A percentile compares a stretch with the other conserved stretches of the same genome.
These are phyloP conservation scores for Lignosus rhinocerotis DNA, from an alignment of 1,284 basidiomycete species.

Conservation along the genomic window DNA sequence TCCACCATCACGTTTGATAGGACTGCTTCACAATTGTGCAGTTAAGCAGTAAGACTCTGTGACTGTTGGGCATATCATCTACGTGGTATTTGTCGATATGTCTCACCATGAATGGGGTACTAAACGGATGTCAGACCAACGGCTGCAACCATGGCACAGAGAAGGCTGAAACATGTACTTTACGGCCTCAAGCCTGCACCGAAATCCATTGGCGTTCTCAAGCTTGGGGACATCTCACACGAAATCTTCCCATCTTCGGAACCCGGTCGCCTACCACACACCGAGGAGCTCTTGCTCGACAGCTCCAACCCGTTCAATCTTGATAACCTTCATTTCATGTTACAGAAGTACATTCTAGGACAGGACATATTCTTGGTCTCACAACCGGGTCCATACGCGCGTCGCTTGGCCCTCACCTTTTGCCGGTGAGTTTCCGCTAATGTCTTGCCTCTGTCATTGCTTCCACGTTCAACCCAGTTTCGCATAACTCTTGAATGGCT, in stretches of 20 bases:
- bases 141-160: constrained; percentile 30
- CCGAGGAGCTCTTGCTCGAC: constrained; percentile 46
- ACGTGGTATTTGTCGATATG: background rate
- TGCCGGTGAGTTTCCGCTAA: constrained; percentile 45
- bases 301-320: constrained; percentile 49
- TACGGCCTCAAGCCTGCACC: constrained; percentile 42
- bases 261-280: constrained; percentile 50
- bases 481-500: too few relatives aligned
- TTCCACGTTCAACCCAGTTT: too few relatives aligned
- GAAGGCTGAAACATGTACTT: constrained; percentile 50
- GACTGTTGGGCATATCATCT: background rate
- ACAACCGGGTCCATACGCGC: constrained; percentile 65
- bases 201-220: constrained; percentile 51
- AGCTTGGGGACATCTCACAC: constrained; percentile 56
- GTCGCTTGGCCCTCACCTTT: constrained; percentile 60
- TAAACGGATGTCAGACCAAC: background rate
- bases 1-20: background rate
- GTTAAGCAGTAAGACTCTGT: background rate
- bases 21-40: background rate
- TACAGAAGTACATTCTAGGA: constrained; percentile 68
- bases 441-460: background rate
- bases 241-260: constrained; percentile 48
- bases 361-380: constrained; percentile 67
- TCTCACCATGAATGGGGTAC: background rate
- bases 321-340: constrained; percentile 61